Percentiles rank a stretch among this genome's conserved stretches.
Evolutionary conservation across 768 basidiomycete genomes (phyloP).

Genomic region (Lactifluus volemus): DNA sequence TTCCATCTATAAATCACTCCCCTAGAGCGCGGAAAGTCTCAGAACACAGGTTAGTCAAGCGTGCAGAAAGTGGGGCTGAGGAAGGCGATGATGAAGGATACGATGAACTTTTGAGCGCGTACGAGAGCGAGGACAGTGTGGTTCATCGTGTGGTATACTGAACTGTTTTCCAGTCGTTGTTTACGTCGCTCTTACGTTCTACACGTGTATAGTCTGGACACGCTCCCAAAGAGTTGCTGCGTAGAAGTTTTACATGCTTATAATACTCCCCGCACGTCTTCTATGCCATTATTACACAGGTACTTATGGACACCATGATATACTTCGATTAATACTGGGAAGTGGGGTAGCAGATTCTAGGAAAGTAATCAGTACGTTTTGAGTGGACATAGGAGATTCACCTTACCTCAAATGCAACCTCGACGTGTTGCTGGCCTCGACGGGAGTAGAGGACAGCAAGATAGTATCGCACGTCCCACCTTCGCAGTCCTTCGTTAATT

Average conservation of each 20-base stretch:
- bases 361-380: not conserved
- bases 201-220: not conserved
- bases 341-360: conserved; percentile 60
- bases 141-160: conserved; percentile 14
- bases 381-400: conserved; percentile 5
- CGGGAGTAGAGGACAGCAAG: conserved; percentile 39
- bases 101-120: conserved; percentile 69
- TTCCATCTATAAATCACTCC: conserved; percentile 23
- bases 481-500: conserved; percentile 62
- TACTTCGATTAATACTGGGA: conserved; percentile 49
- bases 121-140: conserved; percentile 63
- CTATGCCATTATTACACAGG: conserved; percentile 14
- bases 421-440: conserved; percentile 28
- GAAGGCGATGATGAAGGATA: conserved; percentile 74
- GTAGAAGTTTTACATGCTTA: conserved; percentile 6
- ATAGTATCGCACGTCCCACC: conserved; percentile 70
- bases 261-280: not conserved
- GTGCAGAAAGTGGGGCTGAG: conserved; percentile 57
- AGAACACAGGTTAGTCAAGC: conserved; percentile 33
- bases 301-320: conserved; percentile 52
- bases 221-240: not conserved
- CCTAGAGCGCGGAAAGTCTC: conserved; percentile 23
- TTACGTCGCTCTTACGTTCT: not conserved
- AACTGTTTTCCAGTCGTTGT: not conserved
- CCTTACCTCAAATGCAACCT: conserved; percentile 55